Base-by-base conservation (phyloP, 345 rosid genomes). In the Euclidium syriacum region DNA sequence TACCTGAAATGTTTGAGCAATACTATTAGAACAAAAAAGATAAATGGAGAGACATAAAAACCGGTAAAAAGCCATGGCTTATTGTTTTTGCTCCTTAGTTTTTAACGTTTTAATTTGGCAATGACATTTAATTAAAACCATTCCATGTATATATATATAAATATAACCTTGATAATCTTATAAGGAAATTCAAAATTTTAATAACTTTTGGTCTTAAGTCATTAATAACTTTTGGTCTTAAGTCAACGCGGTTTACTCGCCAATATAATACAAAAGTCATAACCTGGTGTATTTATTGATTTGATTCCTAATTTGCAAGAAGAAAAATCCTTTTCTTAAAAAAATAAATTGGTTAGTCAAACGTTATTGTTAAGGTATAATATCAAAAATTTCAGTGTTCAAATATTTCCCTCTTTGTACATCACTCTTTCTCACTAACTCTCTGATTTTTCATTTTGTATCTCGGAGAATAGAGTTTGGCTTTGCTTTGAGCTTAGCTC, bases 1-100 rank as follows among this genome's bases (percentile, higher is more conserved):
- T 60, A 60, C 65, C 54, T 44, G 33, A 34, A 16, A 3, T 46
- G 44, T 33, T 46, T 10, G 54, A 60, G 54, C 33, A 46, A 60
- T 33, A 32, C 35, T 8, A 23, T 34, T 11, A 42, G 17, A 27
- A 27, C 18, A 17, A 27, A 27, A 41, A 1, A 41, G 5, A 42
- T 27, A 27, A 4, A 27, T 27, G 10, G 34, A 41, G 17, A 41
- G 10, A 11, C 25, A 57, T 40, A 40, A 40, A 25, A 57, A 26
- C 35, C 10, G 25, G 17, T 39, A 26, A 1, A 40, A 57, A 39
- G 62, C 24, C 62, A 57, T 57, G 17, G 16, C 10, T 40, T 57
- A 4, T 52, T 51, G 6, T 39, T 38, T n/a, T 55, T 40, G 17
- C 12, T 57, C 49, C 10, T 10, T 10, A 8, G 9, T 35, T 35